Evolutionary conservation across 2,329 filamentous ascomycete species (phyloP).

Genomic region (Penicillium thymicola): DNA sequence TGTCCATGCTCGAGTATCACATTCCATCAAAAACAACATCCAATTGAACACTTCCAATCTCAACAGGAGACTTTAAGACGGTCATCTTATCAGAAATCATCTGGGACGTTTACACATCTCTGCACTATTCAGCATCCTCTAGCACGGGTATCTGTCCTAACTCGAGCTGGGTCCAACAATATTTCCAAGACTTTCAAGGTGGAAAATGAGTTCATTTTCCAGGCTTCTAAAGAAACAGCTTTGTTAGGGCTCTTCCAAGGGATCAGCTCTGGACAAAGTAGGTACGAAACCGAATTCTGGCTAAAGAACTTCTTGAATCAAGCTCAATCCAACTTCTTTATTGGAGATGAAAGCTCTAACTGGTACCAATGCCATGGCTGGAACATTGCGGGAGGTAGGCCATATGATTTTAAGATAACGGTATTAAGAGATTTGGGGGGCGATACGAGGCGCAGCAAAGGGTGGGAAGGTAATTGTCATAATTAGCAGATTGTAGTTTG

Average conservation of each 20-base stretch:
- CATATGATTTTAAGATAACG: neutral
- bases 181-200: neutral
- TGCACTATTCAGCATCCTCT: neutral
- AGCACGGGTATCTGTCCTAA: neutral
- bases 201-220: neutral
- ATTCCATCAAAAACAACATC: too few relatives aligned
- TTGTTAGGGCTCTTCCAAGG: neutral
- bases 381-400: neutral
- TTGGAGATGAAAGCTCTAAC: constrained; percentile 1
- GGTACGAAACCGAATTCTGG: constrained; percentile 1
- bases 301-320: neutral
- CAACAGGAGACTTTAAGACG: neutral
- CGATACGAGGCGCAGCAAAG: neutral
- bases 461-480: neutral
- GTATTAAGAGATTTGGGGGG: neutral
- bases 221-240: neutral
- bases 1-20: too few relatives aligned
- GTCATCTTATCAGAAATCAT: neutral
- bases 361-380: constrained; percentile 4
- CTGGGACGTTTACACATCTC: neutral
- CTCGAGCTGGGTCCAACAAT: neutral
- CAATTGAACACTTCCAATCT: neutral
- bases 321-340: neutral
- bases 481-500: neutral
- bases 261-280: neutral